Evolutionary conservation across 805 yeast genomes (phyloP).

Genomic region (Kuraishia piskuri): DNA sequence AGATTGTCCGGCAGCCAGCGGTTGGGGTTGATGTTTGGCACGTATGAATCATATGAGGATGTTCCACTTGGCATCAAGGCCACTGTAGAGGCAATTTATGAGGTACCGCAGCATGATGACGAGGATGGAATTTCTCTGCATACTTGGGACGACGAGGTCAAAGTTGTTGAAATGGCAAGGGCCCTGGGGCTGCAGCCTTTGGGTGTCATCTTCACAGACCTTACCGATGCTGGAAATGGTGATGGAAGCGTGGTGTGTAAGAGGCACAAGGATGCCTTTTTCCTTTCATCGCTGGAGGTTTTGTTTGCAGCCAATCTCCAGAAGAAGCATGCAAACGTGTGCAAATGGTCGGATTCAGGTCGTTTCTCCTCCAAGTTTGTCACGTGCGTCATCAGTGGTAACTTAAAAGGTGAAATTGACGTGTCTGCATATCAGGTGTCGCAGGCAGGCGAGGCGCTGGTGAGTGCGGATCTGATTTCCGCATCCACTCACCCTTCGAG

Average conservation of each 20-base stretch:
- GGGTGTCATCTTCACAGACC: slow-evolving; percentile 85
- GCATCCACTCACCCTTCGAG: slow-evolving; percentile 89
- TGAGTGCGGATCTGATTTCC: slow-evolving; percentile 73
- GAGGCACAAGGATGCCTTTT: slow-evolving; percentile 87
- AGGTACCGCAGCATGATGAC: slow-evolving; percentile 83
- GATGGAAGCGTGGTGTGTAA: slow-evolving; percentile 89
- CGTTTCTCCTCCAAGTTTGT: slow-evolving; percentile 81
- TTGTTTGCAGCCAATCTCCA: slow-evolving; percentile 79
- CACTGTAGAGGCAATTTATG: slow-evolving; percentile 87
- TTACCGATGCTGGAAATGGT: slow-evolving; percentile 77
- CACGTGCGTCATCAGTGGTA: slow-evolving; percentile 92
- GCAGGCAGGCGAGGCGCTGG: slow-evolving; percentile 78
- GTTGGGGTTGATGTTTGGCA: slow-evolving; percentile 77
- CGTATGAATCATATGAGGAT: slow-evolving; percentile 65
- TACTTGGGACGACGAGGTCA: slow-evolving; percentile 43
- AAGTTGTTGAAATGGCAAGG: slow-evolving; percentile 45
- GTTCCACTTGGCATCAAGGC: slow-evolving; percentile 94
- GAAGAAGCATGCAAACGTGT: slow-evolving; percentile 46
- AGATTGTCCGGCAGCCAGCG: slow-evolving; percentile 83
- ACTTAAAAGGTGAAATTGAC: slow-evolving; percentile 79
- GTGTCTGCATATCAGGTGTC: slow-evolving; percentile 87
- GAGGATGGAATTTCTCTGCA: slow-evolving; percentile 71
- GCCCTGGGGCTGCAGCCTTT: slow-evolving; percentile 59
- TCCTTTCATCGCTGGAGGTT: slow-evolving; percentile 81
- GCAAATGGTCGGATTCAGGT: slow-evolving; percentile 57